phyloP scores from a whole-genome alignment of 1,139 yeast species.

The Arxiozyma bovina region DNA sequence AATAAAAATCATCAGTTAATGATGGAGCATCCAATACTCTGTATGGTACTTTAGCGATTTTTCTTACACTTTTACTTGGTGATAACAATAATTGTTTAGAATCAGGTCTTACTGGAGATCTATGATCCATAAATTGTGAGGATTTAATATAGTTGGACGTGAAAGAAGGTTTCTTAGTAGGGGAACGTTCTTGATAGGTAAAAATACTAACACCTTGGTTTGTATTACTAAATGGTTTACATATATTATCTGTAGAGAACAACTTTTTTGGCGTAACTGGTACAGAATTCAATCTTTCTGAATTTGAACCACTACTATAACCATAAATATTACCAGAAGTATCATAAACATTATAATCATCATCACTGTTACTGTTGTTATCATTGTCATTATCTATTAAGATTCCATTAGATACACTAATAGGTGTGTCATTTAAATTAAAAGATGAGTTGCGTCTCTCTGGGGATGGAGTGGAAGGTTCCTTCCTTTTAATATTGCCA shows the following conservation, averaged over 20 bases:
- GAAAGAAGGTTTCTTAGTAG: constrained; percentile 42
- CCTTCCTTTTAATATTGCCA: background rate
- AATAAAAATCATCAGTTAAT: constrained; percentile 84
- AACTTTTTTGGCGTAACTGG: constrained; percentile 35
- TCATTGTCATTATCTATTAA: background rate
- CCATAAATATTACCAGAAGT: background rate
- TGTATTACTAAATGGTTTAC: constrained; percentile 45
- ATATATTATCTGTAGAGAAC: constrained; percentile 17
- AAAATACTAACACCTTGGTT: constrained; percentile 44
- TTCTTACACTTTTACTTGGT: constrained; percentile 72
- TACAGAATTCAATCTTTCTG: constrained; percentile 18
- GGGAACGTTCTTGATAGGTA: constrained; percentile 63
- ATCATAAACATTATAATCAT: background rate
- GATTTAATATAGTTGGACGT: constrained; percentile 47
- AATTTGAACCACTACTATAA: constrained; percentile 8
- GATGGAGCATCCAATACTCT: constrained; percentile 96
- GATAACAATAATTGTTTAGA: constrained; percentile 70
- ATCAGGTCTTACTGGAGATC: constrained; percentile 85
- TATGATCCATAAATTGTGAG: constrained; percentile 53
- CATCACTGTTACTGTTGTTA: background rate
- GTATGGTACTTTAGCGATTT: constrained; percentile 79
- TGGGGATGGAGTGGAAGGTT: constrained; percentile 9
- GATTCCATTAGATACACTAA: background rate
- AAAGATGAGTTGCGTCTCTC: constrained; percentile 1
- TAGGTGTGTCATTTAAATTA: background rate